Base-by-base conservation (phyloP, 1,139 yeast species). In the Blastobotrys persicus region DNA sequence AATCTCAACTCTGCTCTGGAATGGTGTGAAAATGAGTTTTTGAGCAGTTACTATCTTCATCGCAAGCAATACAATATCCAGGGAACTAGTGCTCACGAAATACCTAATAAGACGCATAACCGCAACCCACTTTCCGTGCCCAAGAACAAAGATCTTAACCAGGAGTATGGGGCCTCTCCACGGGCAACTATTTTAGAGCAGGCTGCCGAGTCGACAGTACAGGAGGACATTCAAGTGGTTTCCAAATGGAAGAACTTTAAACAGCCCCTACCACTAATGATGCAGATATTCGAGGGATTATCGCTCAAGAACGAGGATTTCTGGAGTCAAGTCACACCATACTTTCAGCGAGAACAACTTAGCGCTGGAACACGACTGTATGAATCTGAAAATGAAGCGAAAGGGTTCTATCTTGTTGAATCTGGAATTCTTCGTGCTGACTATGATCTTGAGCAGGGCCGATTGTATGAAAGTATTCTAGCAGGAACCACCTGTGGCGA, bases 401-500 rank as follows among this genome's bases (percentile, higher is more conserved):
- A 57, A 2, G 70, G 68, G 18, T 81, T 91, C 55, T 85, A 85
- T 62, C 55, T 69, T 11, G 83, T 92, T 16, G 97, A 91, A 60
- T 74, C 82, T 1, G 98, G 98, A 0, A 74, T 88, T 37, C 73
- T 92, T 40, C 77, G 85, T 39, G 81, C 88, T 2, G 78, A 63
- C 55, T 83, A 72, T 67, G 75, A 70, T 61, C 80, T 75, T 47
- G 75, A 68, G 57, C 76, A 76, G 57, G 78, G 86, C 2, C 79
- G 78, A 41, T 75, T 91, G 33, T 79, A 78, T 50, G 92, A 92
- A 54, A 83, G 88, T 14, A 79, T 91, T 50, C 76, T 92, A 31
- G 95, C 96, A n/a, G 81, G 89, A 55, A 89, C 97, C 0, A 83
- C 95, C 3, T 87, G 89, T 67, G 98, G 98, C 2, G 89, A 85